These are phyloP conservation scores for Trichoderma citrinoviride DNA, from an alignment of 2,329 filamentous ascomycete species.

Conservation along the genomic window DNA sequence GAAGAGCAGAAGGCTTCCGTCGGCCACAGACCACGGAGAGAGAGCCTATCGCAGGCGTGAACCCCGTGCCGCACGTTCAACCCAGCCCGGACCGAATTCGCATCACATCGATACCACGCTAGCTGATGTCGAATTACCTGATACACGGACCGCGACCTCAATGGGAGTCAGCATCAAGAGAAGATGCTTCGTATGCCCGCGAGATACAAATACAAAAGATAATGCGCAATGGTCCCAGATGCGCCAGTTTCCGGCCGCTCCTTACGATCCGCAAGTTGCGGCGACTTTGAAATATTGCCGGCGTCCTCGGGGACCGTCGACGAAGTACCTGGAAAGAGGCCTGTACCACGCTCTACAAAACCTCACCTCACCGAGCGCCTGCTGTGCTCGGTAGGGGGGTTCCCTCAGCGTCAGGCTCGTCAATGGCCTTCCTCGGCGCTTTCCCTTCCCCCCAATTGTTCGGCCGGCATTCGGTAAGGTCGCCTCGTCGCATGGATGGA, in stretches of 20 bases:
- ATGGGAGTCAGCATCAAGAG: not conserved
- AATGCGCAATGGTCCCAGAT: not conserved
- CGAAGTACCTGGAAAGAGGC: not conserved
- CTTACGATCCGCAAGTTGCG: not conserved
- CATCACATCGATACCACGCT: not conserved
- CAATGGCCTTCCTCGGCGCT: not conserved
- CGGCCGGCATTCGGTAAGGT: constrained; percentile 9
- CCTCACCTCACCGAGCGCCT: not conserved
- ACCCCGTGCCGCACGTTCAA: not conserved
- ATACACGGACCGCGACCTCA: constrained; percentile 1
- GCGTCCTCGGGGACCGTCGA: not conserved
- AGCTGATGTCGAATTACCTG: not conserved
- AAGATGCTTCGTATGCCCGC: not conserved
- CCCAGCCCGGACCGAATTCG: not conserved
- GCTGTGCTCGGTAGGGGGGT: not conserved
- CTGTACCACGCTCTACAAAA: not conserved
- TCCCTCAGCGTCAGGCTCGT: not conserved
- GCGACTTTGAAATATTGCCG: not conserved
- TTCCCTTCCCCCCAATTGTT: not conserved
- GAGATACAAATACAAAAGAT: not conserved
- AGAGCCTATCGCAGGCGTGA: not conserved
- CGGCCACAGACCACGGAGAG: not conserved
- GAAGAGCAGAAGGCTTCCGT: not conserved
- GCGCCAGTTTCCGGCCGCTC: not conserved
- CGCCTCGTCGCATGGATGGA: constrained; percentile 2